Conservation (phyloP, 352 stramenopile species). For the Pythium utonaiense region DNA sequence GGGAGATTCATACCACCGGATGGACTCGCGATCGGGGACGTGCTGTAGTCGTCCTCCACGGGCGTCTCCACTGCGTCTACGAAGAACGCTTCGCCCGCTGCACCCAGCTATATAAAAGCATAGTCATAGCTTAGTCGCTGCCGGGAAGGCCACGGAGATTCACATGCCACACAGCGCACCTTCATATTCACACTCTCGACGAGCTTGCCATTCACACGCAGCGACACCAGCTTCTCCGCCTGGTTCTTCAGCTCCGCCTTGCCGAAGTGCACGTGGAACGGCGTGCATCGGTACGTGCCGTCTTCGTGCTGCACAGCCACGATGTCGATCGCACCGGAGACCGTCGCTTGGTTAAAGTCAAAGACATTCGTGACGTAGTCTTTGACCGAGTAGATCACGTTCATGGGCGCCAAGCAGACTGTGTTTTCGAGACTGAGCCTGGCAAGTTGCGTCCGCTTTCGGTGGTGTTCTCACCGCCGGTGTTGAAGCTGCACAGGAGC, state of each 20-base stretch:
- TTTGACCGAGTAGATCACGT: slow-evolving; percentile 85
- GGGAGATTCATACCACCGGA: neutral
- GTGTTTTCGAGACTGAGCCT: neutral
- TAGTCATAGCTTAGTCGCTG: neutral
- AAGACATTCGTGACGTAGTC: slow-evolving; percentile 86
- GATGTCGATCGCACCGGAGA: slow-evolving; percentile 80
- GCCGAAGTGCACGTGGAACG: slow-evolving; percentile 84
- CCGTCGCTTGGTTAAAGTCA: slow-evolving; percentile 50
- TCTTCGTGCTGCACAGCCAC: slow-evolving; percentile 76
- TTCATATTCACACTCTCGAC: slow-evolving; percentile 70
- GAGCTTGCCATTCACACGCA: slow-evolving; percentile 42
- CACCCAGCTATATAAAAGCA: slow-evolving; percentile 34
- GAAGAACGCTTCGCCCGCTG: slow-evolving; percentile 74
- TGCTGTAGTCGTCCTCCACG: slow-evolving; percentile 61
- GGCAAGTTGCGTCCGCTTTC: neutral
- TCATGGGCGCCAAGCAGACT: slow-evolving; percentile 40
- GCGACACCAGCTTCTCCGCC: slow-evolving; percentile 17
- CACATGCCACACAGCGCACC: slow-evolving; percentile 25
- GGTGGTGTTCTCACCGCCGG: neutral
- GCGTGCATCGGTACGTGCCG: slow-evolving; percentile 54
- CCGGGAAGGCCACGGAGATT: neutral
- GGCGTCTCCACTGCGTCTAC: slow-evolving; percentile 54
- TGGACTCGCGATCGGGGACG: slow-evolving; percentile 56
- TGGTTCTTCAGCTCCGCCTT: slow-evolving; percentile 34
- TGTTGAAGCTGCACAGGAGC: neutral